These are phyloP conservation scores for Nyctanthes arbortristis DNA, from an alignment of 257 asterid species.

Conservation along the genomic window DNA sequence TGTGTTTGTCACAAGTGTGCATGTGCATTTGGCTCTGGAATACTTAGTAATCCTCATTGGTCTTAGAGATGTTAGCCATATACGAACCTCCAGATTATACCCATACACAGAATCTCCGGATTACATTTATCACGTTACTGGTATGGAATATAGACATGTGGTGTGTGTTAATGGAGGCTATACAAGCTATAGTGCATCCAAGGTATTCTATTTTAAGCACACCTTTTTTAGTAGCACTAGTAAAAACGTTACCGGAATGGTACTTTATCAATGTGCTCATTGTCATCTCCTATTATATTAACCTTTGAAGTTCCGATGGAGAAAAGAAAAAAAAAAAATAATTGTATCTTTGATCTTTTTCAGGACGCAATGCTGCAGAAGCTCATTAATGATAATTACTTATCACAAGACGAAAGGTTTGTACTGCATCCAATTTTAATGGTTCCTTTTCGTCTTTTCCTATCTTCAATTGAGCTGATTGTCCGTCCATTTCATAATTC, in stretches of 20 bases:
- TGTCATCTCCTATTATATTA: not conserved
- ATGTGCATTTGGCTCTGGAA: conserved; percentile 9
- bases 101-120: too few relatives aligned
- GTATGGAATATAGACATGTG: not conserved
- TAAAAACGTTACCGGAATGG: too few relatives aligned
- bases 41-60: not conserved
- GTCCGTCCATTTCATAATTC: too few relatives aligned
- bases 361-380: conserved; percentile 96
- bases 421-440: conserved; percentile 25
- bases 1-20: not conserved
- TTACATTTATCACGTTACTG: too few relatives aligned
- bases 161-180: not conserved
- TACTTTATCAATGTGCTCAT: not conserved
- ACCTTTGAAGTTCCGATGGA: not conserved
- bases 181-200: not conserved
- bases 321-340: conserved; percentile 14
- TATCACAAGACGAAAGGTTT: conserved; percentile 88
- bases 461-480: conserved; percentile 1
- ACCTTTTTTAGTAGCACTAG: not conserved
- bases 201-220: not conserved
- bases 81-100: not conserved
- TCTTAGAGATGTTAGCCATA: conserved; percentile 15
- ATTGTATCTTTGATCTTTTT: conserved; percentile 23
- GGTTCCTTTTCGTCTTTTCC: conserved; percentile 4
- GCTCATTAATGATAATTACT: conserved; percentile 61